phyloP scores from a whole-genome alignment of 2,329 filamentous ascomycete species.

The Colletotrichum sansevieriae region DNA sequence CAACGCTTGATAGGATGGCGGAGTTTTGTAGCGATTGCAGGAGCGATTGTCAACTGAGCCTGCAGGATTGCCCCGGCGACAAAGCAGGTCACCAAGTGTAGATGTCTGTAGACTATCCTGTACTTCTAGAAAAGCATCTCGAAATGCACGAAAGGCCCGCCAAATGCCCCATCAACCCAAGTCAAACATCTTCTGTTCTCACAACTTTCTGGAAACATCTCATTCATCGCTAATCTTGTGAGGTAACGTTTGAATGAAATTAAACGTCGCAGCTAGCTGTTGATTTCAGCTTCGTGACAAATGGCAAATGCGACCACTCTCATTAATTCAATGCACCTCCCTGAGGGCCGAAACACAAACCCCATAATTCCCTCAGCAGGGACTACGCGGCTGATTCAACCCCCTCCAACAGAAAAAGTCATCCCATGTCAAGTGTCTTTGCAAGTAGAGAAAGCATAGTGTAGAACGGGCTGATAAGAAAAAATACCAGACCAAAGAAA shows the following conservation, averaged over 20 bases:
- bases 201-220: too few species aligned
- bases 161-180: background rate
- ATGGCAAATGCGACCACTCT: background rate
- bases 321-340: background rate
- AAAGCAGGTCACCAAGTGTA: background rate
- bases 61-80: background rate
- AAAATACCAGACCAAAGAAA: background rate
- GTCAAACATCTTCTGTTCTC: too few species aligned
- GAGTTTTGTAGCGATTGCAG: background rate
- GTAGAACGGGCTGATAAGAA: background rate
- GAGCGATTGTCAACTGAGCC: background rate
- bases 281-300: background rate
- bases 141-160: slow-evolving; percentile 8
- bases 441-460: background rate
- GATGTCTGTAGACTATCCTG: slow-evolving; percentile 26
- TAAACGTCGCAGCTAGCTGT: background rate
- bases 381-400: background rate
- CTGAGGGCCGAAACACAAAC: slow-evolving; percentile 4
- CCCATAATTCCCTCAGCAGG: slow-evolving; percentile 38
- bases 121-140: slow-evolving; percentile 33
- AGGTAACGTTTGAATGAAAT: too few species aligned
- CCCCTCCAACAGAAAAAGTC: background rate
- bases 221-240: too few species aligned
- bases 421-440: slow-evolving; percentile 24
- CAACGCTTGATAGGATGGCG: background rate